These are phyloP conservation scores for Fusarium sp. DNA, from an alignment of 2,329 filamentous ascomycete species.

Conservation along the genomic window DNA sequence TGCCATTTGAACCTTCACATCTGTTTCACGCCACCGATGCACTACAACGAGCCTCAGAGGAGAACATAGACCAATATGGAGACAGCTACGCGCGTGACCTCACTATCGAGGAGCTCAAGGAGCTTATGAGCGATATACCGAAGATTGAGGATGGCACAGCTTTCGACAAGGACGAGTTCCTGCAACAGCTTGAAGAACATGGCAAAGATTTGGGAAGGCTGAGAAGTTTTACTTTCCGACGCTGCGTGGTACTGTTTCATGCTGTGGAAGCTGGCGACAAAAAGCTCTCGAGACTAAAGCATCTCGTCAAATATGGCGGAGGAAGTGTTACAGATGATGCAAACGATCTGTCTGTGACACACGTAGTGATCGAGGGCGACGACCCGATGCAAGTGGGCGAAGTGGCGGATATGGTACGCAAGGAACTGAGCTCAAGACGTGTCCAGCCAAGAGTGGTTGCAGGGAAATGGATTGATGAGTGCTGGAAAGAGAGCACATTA, in stretches of 20 bases:
- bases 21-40: constrained; percentile 75
- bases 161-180: constrained; percentile 60
- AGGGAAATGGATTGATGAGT: constrained; percentile 78
- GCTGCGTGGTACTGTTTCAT: constrained; percentile 56
- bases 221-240: constrained; percentile 64
- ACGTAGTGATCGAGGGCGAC: constrained; percentile 69
- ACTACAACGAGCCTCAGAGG: constrained; percentile 63
- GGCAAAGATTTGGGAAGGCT: constrained; percentile 63
- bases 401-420: constrained; percentile 57
- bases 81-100: constrained; percentile 86
- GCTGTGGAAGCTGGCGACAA: constrained; percentile 47
- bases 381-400: constrained; percentile 53
- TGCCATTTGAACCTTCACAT: constrained; percentile 72
- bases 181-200: constrained; percentile 66
- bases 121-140: constrained; percentile 62
- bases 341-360: constrained; percentile 70
- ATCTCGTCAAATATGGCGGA: constrained; percentile 75
- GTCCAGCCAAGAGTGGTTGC: constrained; percentile 76
- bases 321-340: constrained; percentile 66
- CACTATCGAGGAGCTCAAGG: constrained; percentile 69
- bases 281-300: constrained; percentile 59
- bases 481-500: constrained; percentile 81
- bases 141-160: constrained; percentile 55
- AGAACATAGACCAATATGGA: constrained; percentile 78
- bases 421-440: constrained; percentile 56